These are phyloP conservation scores for Rhododendron williamsianum DNA, from an alignment of 148 eudicot species.

Conservation along the genomic window DNA sequence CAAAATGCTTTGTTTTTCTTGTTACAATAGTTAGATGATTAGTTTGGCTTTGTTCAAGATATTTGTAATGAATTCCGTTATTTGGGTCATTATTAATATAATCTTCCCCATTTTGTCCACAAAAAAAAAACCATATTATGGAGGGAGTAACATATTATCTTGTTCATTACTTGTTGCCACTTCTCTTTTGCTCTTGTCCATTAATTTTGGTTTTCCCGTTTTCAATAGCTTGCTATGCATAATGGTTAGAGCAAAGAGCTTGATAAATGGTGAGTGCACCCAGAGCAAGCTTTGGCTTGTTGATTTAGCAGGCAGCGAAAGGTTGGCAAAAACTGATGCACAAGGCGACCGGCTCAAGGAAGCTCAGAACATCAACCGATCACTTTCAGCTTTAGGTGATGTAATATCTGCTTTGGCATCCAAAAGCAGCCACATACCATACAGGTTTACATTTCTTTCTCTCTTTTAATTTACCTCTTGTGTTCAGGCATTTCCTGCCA, in stretches of 20 bases:
- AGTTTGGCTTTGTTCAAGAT: no score
- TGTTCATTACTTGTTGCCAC: background rate
- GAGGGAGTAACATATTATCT: background rate
- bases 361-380: constrained; percentile 69
- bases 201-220: background rate
- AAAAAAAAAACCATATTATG: background rate
- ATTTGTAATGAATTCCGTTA: no score
- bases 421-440: constrained; percentile 66
- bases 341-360: constrained; percentile 75
- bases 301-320: constrained; percentile 79
- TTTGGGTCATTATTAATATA: no score
- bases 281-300: constrained; percentile 76
- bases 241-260: constrained; percentile 47
- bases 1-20: no score
- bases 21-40: no score
- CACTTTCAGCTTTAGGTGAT: constrained; percentile 80
- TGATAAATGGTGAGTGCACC: constrained; percentile 55
- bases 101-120: no score
- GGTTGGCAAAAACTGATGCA: constrained; percentile 63
- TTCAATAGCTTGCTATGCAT: constrained; percentile 51
- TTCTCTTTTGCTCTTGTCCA: background rate
- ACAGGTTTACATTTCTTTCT: constrained; percentile 35
- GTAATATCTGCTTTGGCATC: constrained; percentile 71
- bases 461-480: background rate
- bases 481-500: background rate